Base-by-base conservation (phyloP, 1,284 basidiomycete species). In the Papiliotrema nemorosa region DNA sequence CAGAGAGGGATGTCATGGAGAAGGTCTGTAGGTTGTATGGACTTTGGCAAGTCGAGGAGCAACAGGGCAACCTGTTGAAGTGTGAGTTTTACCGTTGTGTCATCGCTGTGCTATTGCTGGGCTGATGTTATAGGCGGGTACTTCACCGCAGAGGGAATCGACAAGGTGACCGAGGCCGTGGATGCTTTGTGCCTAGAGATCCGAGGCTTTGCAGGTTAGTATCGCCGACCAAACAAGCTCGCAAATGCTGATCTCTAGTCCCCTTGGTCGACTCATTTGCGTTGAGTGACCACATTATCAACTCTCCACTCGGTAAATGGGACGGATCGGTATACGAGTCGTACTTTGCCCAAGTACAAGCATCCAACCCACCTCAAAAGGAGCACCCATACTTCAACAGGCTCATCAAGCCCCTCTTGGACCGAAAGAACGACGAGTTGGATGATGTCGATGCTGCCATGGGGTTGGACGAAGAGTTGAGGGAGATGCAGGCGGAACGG, bases 21-120 rank as follows among this genome's bases (percentile, higher is more conserved):
- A 71, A 66, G 6, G 63, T 76, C 35, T 74, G 71, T 49, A 59
- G 60, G 44, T 59, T 78, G 35, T 79, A 78, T 57, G 77, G 79
- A n/a, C 67, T 79, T 13, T 80, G 79, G 78, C 76, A 78, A 63
- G 76, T 81, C 59, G 80, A 81, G 64, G 79, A 81, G 73, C 78
- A 80, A 67, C 78, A 78, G 40, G 78, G 74, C 27, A 75, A 76
- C 60, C 80, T 81, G 73, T 70, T 81, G 60, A 77, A 78, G 60
- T 76, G 75, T 73, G 50, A 64, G 68, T 64, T 0, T 20, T 16
- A 10, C 3, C n/a, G 7, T 18, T 9, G 13, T 33, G 31, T 6
- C 18, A 14, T 26, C 18, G 27, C 20, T 24, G n/a, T 27, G 44
- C 24, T 38, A 44, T 25, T 40, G 33, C 20, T 48, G 47, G 12